Percentiles rank a stretch among this genome's conserved stretches.
Conservation (phyloP, 805 yeast species). For the Hanseniaspora singularis region DNA sequence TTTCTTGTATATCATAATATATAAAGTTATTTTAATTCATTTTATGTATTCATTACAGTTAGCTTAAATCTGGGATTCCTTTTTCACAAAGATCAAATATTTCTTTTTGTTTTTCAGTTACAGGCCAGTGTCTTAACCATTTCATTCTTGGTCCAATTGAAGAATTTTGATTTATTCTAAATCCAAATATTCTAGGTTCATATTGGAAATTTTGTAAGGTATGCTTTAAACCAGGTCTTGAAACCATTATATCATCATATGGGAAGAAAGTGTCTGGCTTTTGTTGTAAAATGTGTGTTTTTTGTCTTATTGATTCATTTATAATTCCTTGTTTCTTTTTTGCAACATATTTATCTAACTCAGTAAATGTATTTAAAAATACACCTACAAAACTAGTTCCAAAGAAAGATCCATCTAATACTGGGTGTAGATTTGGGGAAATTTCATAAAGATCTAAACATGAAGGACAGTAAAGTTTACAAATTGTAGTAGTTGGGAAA, state of each 20-base stretch:
- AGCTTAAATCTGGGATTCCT: slow-evolving; percentile 37
- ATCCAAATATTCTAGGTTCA: slow-evolving; percentile 77
- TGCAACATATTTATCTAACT: slow-evolving; percentile 63
- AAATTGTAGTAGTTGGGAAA: slow-evolving; percentile 82
- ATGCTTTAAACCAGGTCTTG: slow-evolving; percentile 12
- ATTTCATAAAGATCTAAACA: slow-evolving; percentile 88
- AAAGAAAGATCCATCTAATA: slow-evolving; percentile 92
- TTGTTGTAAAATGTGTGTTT: neutral
- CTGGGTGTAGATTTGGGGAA: slow-evolving; percentile 68
- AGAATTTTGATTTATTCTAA: slow-evolving; percentile 62
- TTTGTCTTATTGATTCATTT: slow-evolving; percentile 10
- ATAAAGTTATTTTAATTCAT: neutral
- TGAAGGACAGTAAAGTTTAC: slow-evolving; percentile 84
- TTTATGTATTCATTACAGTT: too few species aligned
- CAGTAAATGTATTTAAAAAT: slow-evolving; percentile 84
- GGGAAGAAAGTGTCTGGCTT: slow-evolving; percentile 7
- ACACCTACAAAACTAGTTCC: slow-evolving; percentile 94
- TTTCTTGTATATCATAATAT: neutral
- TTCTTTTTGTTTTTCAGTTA: slow-evolving; percentile 43
- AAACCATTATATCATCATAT: slow-evolving; percentile 9
- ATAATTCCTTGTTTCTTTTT: slow-evolving; percentile 35
- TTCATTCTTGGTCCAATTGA: slow-evolving; percentile 86
- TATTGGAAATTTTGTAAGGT: slow-evolving; percentile 31
- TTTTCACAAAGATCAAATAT: slow-evolving; percentile 59
- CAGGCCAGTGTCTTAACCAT: slow-evolving; percentile 80